A percentile compares a stretch with the other conserved stretches of the same genome.
phyloP scores from a whole-genome alignment of 192 early-diverging fungal species.

The Kickxella alabastrina region DNA sequence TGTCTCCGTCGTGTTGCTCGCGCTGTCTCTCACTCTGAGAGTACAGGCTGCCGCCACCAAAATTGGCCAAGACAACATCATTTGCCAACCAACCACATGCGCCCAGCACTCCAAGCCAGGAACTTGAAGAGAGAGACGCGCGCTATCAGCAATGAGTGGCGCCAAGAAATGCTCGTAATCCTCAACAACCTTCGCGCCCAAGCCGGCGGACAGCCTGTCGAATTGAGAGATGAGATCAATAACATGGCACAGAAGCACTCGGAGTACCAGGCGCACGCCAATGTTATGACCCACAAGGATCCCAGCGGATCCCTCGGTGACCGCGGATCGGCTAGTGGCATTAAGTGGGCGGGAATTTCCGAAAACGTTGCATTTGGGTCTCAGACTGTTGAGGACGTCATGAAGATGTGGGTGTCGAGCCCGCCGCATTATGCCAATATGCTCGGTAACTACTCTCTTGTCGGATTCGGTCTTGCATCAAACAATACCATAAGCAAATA shows the following conservation, averaged over 20 bases:
- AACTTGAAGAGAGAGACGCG: no score
- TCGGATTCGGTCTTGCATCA: conserved; percentile 14
- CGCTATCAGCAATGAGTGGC: no score
- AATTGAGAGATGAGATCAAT: background rate
- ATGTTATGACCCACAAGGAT: conserved; percentile 29
- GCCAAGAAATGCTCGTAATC: conserved; percentile 6
- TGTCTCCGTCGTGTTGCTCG: background rate
- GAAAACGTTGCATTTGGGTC: conserved; percentile 26
- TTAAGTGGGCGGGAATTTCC: conserved; percentile 10
- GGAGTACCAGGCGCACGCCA: conserved; percentile 9
- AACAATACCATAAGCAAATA: background rate
- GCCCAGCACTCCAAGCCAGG: no score
- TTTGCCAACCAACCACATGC: no score
- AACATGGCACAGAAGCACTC: conserved; percentile 15
- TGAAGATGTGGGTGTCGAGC: conserved; percentile 25
- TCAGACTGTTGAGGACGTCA: conserved; percentile 5
- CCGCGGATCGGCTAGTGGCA: conserved; percentile 3
- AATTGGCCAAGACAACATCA: no score
- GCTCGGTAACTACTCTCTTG: conserved; percentile 12
- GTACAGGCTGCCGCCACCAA: no score
- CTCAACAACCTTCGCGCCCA: conserved; percentile 10
- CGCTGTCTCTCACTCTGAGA: no score
- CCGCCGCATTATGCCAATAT: conserved; percentile 27
- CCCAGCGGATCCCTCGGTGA: conserved; percentile 2
- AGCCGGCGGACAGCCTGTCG: background rate